Evolutionary conservation across 768 basidiomycete genomes (phyloP).

Genomic region (Tubosaeta sp.): DNA sequence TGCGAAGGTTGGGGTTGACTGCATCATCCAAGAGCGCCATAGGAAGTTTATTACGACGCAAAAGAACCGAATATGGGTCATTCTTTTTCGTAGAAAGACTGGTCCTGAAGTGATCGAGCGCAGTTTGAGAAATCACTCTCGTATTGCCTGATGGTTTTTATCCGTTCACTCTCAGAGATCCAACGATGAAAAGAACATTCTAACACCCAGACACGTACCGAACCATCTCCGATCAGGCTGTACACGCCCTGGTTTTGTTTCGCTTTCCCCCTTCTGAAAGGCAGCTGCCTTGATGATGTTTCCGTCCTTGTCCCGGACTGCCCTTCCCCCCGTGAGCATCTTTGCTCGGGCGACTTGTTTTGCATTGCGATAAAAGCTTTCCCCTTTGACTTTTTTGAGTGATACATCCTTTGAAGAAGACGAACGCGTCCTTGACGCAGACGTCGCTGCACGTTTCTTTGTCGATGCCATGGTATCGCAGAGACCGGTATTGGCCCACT

Average conservation of each 20-base stretch:
- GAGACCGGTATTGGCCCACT: neutral
- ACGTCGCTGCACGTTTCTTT: conserved; percentile 26
- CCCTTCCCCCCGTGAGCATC: conserved; percentile 90
- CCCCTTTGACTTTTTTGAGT: conserved; percentile 77
- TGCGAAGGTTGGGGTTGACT: conserved; percentile 71
- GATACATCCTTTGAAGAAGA: conserved; percentile 49
- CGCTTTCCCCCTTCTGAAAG: conserved; percentile 93
- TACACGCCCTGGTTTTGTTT: conserved; percentile 84
- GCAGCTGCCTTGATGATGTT: conserved; percentile 92
- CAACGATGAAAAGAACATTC: neutral
- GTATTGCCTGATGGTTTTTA: conserved; percentile 70
- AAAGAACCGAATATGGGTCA: conserved; percentile 93
- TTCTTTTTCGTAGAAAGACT: conserved; percentile 79
- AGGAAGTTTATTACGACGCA: conserved; percentile 92
- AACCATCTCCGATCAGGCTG: conserved; percentile 98
- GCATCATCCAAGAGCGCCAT: conserved; percentile 95
- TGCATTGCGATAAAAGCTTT: conserved; percentile 98
- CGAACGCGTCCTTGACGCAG: conserved; percentile 34
- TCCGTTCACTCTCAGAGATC: conserved; percentile 5
- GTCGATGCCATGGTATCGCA: conserved; percentile 23
- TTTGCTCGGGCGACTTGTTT: conserved; percentile 82
- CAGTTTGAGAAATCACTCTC: conserved; percentile 95
- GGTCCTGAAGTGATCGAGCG: conserved; percentile 93
- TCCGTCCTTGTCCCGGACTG: conserved; percentile 86
- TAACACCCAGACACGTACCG: conserved; percentile 49